phyloP scores from a whole-genome alignment of 257 asterid genomes.

The Lantana camara region DNA sequence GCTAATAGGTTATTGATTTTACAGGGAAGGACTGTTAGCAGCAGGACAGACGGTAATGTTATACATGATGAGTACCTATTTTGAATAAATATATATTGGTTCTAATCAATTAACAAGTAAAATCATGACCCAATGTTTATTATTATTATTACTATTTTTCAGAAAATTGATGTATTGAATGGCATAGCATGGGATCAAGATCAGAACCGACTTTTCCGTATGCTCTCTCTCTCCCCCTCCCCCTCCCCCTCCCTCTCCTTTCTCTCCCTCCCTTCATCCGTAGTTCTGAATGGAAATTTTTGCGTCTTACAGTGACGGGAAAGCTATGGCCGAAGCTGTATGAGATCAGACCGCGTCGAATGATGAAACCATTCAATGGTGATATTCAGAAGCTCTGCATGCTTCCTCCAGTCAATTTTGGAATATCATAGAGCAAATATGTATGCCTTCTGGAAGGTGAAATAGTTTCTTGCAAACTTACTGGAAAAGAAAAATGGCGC shows the following conservation, averaged over 20 bases:
- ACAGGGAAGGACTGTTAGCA: conserved; percentile 56
- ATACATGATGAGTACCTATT: background rate
- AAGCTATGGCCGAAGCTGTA: conserved; percentile 76
- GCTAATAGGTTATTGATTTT: conserved; percentile 20
- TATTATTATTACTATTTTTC: too few relatives aligned
- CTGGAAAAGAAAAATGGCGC: background rate
- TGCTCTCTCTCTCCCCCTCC: conserved; percentile 19
- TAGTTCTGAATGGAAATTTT: too few relatives aligned
- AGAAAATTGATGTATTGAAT: conserved; percentile 79
- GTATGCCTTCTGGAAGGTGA: background rate
- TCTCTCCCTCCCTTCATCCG: too few relatives aligned
- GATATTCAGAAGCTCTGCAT: conserved; percentile 52
- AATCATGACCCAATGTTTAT: too few relatives aligned
- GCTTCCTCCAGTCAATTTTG: conserved; percentile 38
- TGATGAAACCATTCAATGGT: conserved; percentile 40
- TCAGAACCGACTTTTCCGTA: conserved; percentile 67
- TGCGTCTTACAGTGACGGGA: conserved; percentile 58
- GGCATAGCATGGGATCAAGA: conserved; percentile 94
- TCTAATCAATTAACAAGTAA: background rate
- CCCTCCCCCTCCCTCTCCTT: background rate
- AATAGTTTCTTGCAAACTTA: background rate
- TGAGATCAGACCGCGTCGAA: conserved; percentile 54
- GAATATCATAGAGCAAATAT: conserved; percentile 19
- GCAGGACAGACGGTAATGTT: conserved; percentile 54
- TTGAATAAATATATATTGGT: background rate